These are phyloP conservation scores for Cladosporium phlei DNA, from an alignment of 2,329 filamentous ascomycete species.

Conservation along the genomic window DNA sequence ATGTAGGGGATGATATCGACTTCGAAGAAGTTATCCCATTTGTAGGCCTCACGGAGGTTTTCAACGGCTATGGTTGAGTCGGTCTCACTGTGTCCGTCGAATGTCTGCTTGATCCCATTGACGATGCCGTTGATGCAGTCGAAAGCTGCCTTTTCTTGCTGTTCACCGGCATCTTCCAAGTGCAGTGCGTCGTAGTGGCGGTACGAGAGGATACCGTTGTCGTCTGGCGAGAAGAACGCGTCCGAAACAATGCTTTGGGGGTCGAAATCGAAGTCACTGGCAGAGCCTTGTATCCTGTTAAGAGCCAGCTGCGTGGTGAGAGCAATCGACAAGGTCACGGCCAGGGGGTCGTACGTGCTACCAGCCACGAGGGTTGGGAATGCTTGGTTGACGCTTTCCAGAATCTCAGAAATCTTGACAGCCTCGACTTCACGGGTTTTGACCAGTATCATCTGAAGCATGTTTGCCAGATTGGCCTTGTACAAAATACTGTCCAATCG, in stretches of 20 bases:
- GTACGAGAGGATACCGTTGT: constrained; percentile 17
- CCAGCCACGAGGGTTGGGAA: constrained; percentile 25
- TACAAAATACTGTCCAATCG: constrained; percentile 41
- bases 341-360: constrained; percentile 15
- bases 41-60: constrained; percentile 41
- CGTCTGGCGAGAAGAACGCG: constrained; percentile 22
- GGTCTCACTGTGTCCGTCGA: constrained; percentile 1
- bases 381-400: constrained; percentile 22
- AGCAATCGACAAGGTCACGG: constrained; percentile 21
- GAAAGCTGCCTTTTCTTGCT: neutral
- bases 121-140: constrained; percentile 17
- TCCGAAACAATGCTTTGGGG: constrained; percentile 19
- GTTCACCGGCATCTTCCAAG: constrained; percentile 12
- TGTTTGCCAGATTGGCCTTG: constrained; percentile 40
- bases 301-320: constrained; percentile 28
- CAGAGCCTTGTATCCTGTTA: constrained; percentile 19
- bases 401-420: constrained; percentile 26
- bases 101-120: constrained; percentile 14
- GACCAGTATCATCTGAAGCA: constrained; percentile 36
- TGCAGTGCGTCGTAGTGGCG: constrained; percentile 17
- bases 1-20: constrained; percentile 29
- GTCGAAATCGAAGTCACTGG: constrained; percentile 18
- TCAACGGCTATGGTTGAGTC: constrained; percentile 39
- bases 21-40: constrained; percentile 46
- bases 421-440: constrained; percentile 25